phyloP scores from a whole-genome alignment of 192 early-diverging fungal genomes.

The Coemansia sp. region DNA sequence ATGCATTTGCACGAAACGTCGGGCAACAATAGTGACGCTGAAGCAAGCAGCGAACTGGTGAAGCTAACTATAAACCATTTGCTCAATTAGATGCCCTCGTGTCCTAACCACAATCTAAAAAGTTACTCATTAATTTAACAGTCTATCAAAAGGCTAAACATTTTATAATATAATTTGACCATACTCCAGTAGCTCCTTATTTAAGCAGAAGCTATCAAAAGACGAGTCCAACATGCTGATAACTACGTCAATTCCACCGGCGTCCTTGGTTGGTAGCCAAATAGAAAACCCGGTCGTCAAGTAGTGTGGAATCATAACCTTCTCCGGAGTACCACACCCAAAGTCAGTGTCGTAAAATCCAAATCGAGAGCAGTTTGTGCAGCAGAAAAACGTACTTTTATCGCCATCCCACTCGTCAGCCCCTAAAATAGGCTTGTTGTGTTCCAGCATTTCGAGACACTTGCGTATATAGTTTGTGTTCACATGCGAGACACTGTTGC shows the following conservation, averaged over 20 bases:
- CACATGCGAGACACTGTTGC: slow-evolving; percentile 10
- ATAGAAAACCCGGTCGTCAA: slow-evolving; percentile 25
- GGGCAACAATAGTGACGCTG: slow-evolving; percentile 3
- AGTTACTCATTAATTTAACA: neutral
- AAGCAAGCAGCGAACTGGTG: slow-evolving; percentile 6
- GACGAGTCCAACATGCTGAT: slow-evolving; percentile 13
- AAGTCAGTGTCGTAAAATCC: slow-evolving; percentile 21
- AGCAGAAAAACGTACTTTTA: slow-evolving; percentile 20
- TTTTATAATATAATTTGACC: slow-evolving; percentile 12
- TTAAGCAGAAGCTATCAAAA: neutral
- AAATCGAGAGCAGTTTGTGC: slow-evolving; percentile 27
- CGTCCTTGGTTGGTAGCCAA: slow-evolving; percentile 20
- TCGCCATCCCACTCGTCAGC: slow-evolving; percentile 1
- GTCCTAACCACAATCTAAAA: neutral
- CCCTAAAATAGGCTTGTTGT: slow-evolving; percentile 9
- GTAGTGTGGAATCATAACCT: slow-evolving; percentile 19
- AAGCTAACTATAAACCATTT: slow-evolving; percentile 41
- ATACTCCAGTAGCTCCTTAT: slow-evolving; percentile 19
- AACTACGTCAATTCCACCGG: slow-evolving; percentile 21
- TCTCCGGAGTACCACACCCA: slow-evolving; percentile 20
- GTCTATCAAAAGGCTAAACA: neutral
- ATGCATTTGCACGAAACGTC: slow-evolving; percentile 10
- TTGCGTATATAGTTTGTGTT: slow-evolving; percentile 11
- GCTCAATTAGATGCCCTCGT: slow-evolving; percentile 24
- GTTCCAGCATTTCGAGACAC: slow-evolving; percentile 15